Percentiles rank a stretch among this genome's conserved stretches.
These are phyloP conservation scores for Dioscorea dumetorum DNA, from an alignment of 106 monocot species.

Conservation along the genomic window DNA sequence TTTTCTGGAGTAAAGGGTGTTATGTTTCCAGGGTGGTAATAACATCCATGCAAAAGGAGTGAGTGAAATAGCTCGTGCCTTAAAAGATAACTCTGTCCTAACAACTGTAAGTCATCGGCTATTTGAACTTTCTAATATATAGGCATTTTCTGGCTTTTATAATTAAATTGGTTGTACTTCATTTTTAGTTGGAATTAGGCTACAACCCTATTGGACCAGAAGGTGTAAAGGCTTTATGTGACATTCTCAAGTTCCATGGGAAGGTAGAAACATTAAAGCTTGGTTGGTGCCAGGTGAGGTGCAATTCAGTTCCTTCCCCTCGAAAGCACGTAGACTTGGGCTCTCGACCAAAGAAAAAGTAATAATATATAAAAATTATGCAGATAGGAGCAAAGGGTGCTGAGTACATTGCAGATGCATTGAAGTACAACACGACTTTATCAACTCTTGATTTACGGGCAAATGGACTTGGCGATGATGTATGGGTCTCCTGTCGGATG, in stretches of 20 bases:
- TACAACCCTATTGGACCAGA: constrained; percentile 98
- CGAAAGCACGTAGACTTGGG: background rate
- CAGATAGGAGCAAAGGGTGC: constrained; percentile 91
- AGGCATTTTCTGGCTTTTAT: background rate
- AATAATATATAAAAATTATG: constrained; percentile 7
- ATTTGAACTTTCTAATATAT: background rate
- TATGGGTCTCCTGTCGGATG: constrained; percentile 13
- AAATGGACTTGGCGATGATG: constrained; percentile 96
- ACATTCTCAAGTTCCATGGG: constrained; percentile 92
- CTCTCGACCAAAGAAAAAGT: background rate
- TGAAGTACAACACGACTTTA: constrained; percentile 93
- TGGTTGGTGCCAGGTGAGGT: constrained; percentile 92
- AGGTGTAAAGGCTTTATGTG: constrained; percentile 70
- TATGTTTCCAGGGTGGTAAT: constrained; percentile 75
- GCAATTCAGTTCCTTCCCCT: background rate
- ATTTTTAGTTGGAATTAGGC: constrained; percentile 79
- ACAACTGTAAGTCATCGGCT: constrained; percentile 60
- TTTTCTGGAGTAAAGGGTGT: constrained; percentile 6
- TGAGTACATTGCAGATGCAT: constrained; percentile 84
- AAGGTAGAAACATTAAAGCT: constrained; percentile 93
- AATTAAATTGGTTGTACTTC: constrained; percentile 11
- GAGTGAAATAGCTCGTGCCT: constrained; percentile 62
- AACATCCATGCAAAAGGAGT: constrained; percentile 85
- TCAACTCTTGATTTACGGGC: constrained; percentile 85
- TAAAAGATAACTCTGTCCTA: constrained; percentile 87